Evolutionary conservation across 768 basidiomycete species (phyloP).

Genomic region (Trametes punicea): DNA sequence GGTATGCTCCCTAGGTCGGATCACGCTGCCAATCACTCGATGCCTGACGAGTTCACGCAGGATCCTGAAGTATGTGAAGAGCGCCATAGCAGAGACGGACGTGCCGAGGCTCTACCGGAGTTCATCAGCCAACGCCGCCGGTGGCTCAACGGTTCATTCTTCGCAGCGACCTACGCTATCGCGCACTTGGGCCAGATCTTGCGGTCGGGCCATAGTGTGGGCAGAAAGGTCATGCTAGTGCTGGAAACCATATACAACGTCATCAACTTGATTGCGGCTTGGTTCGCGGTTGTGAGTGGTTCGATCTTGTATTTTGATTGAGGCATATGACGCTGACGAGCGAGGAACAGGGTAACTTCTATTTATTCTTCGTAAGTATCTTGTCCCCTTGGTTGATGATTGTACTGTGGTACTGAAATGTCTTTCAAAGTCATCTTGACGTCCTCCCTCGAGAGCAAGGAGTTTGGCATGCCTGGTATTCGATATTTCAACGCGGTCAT

Average conservation of each 20-base stretch:
- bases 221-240: slow-evolving; percentile 71
- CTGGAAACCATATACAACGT: slow-evolving; percentile 84
- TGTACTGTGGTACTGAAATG: slow-evolving; percentile 1
- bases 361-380: slow-evolving; percentile 80
- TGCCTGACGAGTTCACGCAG: slow-evolving; percentile 38
- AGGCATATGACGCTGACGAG: not conserved
- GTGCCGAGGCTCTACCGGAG: slow-evolving; percentile 92
- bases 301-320: not conserved
- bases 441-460: slow-evolving; percentile 75
- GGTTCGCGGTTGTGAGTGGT: slow-evolving; percentile 90
- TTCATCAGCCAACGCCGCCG: slow-evolving; percentile 90
- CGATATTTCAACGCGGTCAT: slow-evolving; percentile 69
- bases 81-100: slow-evolving; percentile 89
- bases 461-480: slow-evolving; percentile 62
- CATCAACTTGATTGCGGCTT: slow-evolving; percentile 83
- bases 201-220: slow-evolving; percentile 75
- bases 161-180: slow-evolving; percentile 90
- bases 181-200: slow-evolving; percentile 81
- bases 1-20: slow-evolving; percentile 49
- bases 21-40: slow-evolving; percentile 14
- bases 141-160: slow-evolving; percentile 92
- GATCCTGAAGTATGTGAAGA: slow-evolving; percentile 95
- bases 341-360: slow-evolving; percentile 80
- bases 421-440: slow-evolving; percentile 75
- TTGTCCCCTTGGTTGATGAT: not conserved